A percentile compares a stretch with the other conserved stretches of the same genome.
Conservation (phyloP, 306 rosid species). For the Begonia masoniana region DNA sequence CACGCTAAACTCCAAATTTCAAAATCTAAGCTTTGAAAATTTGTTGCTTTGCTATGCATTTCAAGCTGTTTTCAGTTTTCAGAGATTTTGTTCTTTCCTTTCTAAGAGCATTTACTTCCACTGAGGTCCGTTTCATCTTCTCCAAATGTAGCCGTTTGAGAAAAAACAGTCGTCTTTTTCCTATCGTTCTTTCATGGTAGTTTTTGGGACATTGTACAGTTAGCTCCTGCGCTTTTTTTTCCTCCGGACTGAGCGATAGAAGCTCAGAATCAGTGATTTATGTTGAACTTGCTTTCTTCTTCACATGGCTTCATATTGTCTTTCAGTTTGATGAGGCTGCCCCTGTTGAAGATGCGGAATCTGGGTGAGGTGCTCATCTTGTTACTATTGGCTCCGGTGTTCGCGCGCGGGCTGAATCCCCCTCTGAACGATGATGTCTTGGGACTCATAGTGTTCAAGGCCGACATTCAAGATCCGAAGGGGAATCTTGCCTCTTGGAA, state of each 20-base stretch:
- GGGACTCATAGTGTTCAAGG: conserved; percentile 91
- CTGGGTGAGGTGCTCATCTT: conserved; percentile 17
- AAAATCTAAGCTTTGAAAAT: not conserved
- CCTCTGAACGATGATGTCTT: conserved; percentile 87
- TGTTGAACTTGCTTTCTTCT: conserved; percentile 7
- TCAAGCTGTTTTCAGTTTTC: not conserved
- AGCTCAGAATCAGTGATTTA: conserved; percentile 4
- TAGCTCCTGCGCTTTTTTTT: not conserved
- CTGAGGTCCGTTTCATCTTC: not conserved
- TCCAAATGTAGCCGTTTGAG: not conserved
- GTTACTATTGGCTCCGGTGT: conserved; percentile 23
- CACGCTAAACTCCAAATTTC: not conserved
- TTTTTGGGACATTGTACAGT: not conserved
- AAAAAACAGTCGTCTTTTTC: not conserved
- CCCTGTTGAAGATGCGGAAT: conserved; percentile 27
- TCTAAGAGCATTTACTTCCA: not conserved
- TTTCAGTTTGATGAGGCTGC: conserved; percentile 20
- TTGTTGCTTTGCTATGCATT: not conserved
- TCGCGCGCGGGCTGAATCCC: conserved; percentile 46
- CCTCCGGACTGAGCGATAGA: not conserved
- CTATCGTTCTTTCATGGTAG: not conserved
- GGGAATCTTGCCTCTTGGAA: conserved; percentile 63
- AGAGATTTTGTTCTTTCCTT: not conserved
- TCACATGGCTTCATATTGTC: conserved; percentile 31
- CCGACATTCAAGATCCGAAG: conserved; percentile 76